Conservation (phyloP, 2,329 filamentous ascomycete species). For the Paraconiothyrium sp. region DNA sequence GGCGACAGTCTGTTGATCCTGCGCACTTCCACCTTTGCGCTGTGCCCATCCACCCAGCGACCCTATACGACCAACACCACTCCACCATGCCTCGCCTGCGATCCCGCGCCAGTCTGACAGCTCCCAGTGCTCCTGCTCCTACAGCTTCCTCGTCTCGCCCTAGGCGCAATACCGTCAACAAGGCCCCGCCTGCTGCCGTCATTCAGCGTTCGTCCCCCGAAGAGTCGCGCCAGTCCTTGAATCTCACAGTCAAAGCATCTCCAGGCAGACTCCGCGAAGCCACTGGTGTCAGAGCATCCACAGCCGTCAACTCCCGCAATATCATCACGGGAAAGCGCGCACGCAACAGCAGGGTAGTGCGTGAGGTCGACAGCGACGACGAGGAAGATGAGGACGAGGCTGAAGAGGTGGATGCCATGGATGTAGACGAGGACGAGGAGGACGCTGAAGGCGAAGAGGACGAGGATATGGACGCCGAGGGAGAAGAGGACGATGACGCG, state of each 20-base stretch:
- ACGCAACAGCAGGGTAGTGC: slow-evolving; percentile 50
- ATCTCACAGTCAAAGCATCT: slow-evolving; percentile 60
- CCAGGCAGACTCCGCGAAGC: slow-evolving; percentile 60
- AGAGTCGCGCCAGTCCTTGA: slow-evolving; percentile 56
- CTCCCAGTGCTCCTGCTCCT: slow-evolving; percentile 46
- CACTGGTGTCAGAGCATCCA: slow-evolving; percentile 47
- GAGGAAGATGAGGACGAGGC: slow-evolving; percentile 54
- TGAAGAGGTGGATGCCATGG: slow-evolving; percentile 44
- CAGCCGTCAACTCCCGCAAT: slow-evolving; percentile 46
- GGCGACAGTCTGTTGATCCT: slow-evolving; percentile 13
- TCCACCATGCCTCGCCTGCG: slow-evolving; percentile 48
- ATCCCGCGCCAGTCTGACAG: slow-evolving; percentile 47
- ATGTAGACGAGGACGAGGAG: slow-evolving; percentile 43
- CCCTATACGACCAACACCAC: slow-evolving; percentile 13
- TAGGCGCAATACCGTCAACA: slow-evolving; percentile 47
- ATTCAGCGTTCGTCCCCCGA: slow-evolving; percentile 54
- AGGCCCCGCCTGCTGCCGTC: slow-evolving; percentile 45
- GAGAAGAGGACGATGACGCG: slow-evolving; percentile 38
- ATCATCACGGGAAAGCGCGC: slow-evolving; percentile 50
- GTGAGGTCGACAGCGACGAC: slow-evolving; percentile 53
- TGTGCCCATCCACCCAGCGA: neutral
- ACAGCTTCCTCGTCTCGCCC: slow-evolving; percentile 50
- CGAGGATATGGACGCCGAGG: slow-evolving; percentile 48
- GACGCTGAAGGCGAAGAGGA: slow-evolving; percentile 52
- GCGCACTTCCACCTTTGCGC: neutral